A percentile compares a stretch with the other conserved stretches of the same genome.
Conservation (phyloP, 2,329 filamentous ascomycete species). For the Ceratocystis destructans region DNA sequence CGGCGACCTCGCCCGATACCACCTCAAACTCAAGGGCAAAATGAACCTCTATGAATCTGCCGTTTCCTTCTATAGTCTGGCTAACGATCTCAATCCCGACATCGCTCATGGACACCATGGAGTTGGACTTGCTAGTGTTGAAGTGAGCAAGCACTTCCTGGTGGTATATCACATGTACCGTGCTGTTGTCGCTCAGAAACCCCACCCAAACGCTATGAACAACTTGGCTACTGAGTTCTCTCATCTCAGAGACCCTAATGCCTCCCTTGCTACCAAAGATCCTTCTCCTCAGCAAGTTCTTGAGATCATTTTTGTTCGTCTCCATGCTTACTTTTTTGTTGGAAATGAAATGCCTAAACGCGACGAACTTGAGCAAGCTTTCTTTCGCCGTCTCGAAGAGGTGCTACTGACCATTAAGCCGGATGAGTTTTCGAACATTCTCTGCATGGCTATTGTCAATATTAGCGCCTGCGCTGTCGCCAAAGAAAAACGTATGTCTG, state of each 20-base stretch:
- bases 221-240: slow-evolving; percentile 74
- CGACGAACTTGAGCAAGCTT: slow-evolving; percentile 71
- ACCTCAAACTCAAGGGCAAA: slow-evolving; percentile 58
- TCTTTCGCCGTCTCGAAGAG: slow-evolving; percentile 57
- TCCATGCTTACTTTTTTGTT: slow-evolving; percentile 74
- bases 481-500: slow-evolving; percentile 27
- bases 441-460: slow-evolving; percentile 60
- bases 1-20: slow-evolving; percentile 81
- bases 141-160: slow-evolving; percentile 65
- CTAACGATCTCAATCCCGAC: slow-evolving; percentile 60
- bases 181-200: slow-evolving; percentile 58
- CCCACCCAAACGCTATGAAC: slow-evolving; percentile 56
- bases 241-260: slow-evolving; percentile 28
- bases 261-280: slow-evolving; percentile 24
- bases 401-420: slow-evolving; percentile 13
- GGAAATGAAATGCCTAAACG: slow-evolving; percentile 62
- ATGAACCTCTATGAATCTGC: slow-evolving; percentile 66
- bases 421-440: slow-evolving; percentile 6
- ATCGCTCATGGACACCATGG: slow-evolving; percentile 82
- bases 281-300: slow-evolving; percentile 45
- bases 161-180: slow-evolving; percentile 85
- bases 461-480: slow-evolving; percentile 71
- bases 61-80: slow-evolving; percentile 71
- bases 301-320: slow-evolving; percentile 66
- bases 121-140: slow-evolving; percentile 70